phyloP scores from a whole-genome alignment of 208 protist genomes.

The Balamuthia mandrillaris region DNA sequence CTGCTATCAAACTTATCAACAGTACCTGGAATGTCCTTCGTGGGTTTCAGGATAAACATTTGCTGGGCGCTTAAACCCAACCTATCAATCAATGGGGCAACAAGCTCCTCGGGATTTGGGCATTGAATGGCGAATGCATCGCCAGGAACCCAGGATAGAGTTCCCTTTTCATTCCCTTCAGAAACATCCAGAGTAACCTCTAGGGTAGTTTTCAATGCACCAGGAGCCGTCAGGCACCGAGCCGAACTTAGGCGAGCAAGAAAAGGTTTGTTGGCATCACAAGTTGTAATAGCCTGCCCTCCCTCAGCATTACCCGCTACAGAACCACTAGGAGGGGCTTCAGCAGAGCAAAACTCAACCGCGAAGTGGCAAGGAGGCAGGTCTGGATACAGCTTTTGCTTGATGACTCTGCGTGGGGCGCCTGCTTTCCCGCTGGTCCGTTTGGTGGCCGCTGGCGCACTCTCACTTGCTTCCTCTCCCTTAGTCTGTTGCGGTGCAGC shows the following conservation, averaged over 20 bases:
- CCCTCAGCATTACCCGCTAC: too few relatives aligned
- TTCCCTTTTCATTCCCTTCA: background rate
- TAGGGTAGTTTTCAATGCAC: background rate
- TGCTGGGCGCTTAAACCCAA: background rate
- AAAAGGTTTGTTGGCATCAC: background rate
- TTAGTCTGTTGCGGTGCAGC: too few relatives aligned
- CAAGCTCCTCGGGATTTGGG: background rate
- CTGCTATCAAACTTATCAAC: background rate
- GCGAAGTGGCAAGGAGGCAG: background rate
- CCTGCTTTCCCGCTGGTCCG: too few relatives aligned
- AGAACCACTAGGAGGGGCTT: background rate
- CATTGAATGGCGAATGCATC: background rate
- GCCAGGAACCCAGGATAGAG: background rate
- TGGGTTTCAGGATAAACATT: background rate
- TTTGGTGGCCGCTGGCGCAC: too few relatives aligned
- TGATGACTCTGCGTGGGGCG: too few relatives aligned
- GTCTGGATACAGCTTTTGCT: conserved; percentile 7
- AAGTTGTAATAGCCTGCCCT: background rate
- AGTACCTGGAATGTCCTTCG: background rate
- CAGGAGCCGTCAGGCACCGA: background rate
- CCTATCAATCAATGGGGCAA: background rate
- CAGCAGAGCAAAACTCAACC: background rate
- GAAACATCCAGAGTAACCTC: background rate
- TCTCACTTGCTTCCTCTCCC: too few relatives aligned
- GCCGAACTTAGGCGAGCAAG: background rate